A percentile compares a stretch with the other conserved stretches of the same genome.
Conservation (phyloP, 345 rosid genomes). For the Aurinia saxatilis region DNA sequence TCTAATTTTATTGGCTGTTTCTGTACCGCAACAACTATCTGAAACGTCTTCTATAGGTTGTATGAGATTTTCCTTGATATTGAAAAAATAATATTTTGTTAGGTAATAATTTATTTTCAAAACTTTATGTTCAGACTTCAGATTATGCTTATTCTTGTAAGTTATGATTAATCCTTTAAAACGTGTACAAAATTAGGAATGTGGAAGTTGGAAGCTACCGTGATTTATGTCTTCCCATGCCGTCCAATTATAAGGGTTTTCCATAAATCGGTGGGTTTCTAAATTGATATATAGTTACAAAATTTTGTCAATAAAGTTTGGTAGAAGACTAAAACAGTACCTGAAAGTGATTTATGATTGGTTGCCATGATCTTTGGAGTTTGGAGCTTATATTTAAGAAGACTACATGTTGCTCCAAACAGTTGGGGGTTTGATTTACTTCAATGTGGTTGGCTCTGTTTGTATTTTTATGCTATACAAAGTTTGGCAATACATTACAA, state of each 20-base stretch:
- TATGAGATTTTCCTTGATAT: too few relatives aligned
- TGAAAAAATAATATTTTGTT: neutral
- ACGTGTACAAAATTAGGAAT: neutral
- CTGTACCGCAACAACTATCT: neutral
- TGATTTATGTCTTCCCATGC: neutral
- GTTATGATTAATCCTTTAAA: neutral
- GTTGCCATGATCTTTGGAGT: neutral
- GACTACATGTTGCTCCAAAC: constrained; percentile 7
- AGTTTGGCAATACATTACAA: neutral
- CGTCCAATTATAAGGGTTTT: constrained; percentile 19
- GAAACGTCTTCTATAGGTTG: neutral
- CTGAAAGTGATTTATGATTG: neutral
- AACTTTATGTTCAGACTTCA: neutral
- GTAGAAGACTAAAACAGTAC: neutral
- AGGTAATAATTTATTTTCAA: neutral
- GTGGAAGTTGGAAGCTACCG: constrained; percentile 15
- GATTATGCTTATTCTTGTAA: neutral
- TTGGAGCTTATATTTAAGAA: neutral
- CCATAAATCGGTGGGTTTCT: neutral
- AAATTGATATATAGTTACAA: neutral
- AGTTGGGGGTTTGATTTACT: neutral
- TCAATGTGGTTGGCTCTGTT: neutral
- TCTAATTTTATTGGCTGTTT: too few relatives aligned
- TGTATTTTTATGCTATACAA: neutral
- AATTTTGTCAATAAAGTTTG: constrained; percentile 12